A percentile compares a stretch with the other conserved stretches of the same genome.
These are phyloP conservation scores for Cardamine occulta DNA, from an alignment of 345 rosid genomes.

Conservation along the genomic window DNA sequence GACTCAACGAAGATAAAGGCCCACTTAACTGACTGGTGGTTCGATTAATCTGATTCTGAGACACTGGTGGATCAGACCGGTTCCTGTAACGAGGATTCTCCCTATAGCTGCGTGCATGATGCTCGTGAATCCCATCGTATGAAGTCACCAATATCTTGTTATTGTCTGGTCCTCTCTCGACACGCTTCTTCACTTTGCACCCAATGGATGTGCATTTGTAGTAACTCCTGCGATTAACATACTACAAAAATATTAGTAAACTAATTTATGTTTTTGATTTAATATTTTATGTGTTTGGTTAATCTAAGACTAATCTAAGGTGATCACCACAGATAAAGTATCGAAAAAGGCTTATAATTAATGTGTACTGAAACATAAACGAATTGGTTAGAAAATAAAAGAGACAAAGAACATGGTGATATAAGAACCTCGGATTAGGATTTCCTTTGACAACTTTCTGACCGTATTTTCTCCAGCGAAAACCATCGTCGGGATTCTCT, in stretches of 20 bases:
- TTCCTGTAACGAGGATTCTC: background rate
- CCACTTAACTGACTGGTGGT: background rate
- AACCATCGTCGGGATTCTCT: slow-evolving; percentile 30
- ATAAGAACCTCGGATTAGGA: slow-evolving; percentile 40
- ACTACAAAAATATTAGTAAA: background rate
- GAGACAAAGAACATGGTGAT: background rate
- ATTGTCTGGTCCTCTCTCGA: slow-evolving; percentile 45
- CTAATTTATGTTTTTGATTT: background rate
- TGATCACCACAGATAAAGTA: background rate
- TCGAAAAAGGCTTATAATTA: background rate
- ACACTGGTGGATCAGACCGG: slow-evolving; percentile 5
- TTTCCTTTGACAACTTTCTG: slow-evolving; percentile 39
- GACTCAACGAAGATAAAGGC: background rate
- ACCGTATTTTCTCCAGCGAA: slow-evolving; percentile 44
- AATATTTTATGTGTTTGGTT: background rate
- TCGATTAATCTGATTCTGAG: background rate
- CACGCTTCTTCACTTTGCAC: slow-evolving; percentile 38
- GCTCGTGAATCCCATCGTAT: slow-evolving; percentile 38
- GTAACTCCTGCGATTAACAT: slow-evolving; percentile 33
- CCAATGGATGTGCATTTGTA: slow-evolving; percentile 25
- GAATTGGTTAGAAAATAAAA: background rate
- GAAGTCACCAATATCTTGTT: background rate
- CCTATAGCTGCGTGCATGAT: background rate
- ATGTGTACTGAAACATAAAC: background rate
- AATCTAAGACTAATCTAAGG: background rate